Conservation (phyloP, 345 rosid genomes). For the Salix exigua region DNA sequence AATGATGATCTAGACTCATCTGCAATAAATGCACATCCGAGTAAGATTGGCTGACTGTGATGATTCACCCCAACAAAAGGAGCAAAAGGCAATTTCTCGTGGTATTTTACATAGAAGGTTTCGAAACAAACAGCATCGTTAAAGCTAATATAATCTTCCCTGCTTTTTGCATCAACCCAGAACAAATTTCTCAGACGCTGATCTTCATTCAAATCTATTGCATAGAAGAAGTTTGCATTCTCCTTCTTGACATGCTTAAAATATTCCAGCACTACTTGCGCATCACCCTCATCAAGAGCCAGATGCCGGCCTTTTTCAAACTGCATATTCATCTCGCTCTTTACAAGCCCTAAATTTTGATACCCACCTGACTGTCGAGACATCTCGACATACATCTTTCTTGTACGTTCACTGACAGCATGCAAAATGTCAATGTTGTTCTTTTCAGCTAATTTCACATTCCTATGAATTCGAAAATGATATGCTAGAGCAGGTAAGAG, state of each 20-base stretch:
- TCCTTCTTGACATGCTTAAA: conserved; percentile 22
- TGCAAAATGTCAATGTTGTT: conserved; percentile 36
- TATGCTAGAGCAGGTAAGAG: conserved; percentile 39
- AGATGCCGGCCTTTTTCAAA: conserved; percentile 25
- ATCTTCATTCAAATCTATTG: conserved; percentile 26
- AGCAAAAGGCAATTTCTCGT: conserved; percentile 24
- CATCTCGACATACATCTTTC: conserved; percentile 41
- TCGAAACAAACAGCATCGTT: conserved; percentile 27
- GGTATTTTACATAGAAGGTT: conserved; percentile 24
- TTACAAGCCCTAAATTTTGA: neutral
- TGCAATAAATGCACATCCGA: conserved; percentile 25
- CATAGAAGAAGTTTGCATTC: conserved; percentile 29
- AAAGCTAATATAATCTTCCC: conserved; percentile 23
- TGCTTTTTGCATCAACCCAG: conserved; percentile 25
- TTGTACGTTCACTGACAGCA: conserved; percentile 41
- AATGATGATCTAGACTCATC: conserved; percentile 18
- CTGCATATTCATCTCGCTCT: conserved; percentile 15
- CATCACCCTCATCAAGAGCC: conserved; percentile 36
- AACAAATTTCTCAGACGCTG: conserved; percentile 23
- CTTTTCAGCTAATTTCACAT: conserved; percentile 35
- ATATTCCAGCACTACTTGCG: conserved; percentile 18
- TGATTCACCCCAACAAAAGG: conserved; percentile 29
- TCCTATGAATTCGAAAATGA: conserved; percentile 35
- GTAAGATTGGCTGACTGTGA: conserved; percentile 25
- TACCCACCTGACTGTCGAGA: conserved; percentile 26